Conservation (phyloP, 805 yeast species). For the Candida ortonii region DNA sequence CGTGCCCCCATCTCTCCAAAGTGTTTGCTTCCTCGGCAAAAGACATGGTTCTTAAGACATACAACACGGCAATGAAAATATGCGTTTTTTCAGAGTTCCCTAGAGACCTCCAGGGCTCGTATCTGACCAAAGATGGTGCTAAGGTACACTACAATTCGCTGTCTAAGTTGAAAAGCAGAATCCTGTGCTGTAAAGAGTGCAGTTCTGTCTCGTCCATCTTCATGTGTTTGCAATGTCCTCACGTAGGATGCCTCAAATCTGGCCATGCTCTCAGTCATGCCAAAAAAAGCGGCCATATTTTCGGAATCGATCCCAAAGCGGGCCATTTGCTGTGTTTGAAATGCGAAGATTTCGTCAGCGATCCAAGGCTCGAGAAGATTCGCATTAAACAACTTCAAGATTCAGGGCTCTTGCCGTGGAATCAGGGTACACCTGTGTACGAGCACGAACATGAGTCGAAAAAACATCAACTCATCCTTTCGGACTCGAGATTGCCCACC, state of each 20-base stretch:
- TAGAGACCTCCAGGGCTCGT: slow-evolving; percentile 17
- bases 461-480: slow-evolving; percentile 27
- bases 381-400: slow-evolving; percentile 34
- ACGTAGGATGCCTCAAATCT: slow-evolving; percentile 63
- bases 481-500: slow-evolving; percentile 42
- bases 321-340: slow-evolving; percentile 76
- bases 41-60: slow-evolving; percentile 48
- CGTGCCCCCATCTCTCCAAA: slow-evolving; percentile 49
- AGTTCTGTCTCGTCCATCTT: slow-evolving; percentile 40
- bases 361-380: slow-evolving; percentile 52
- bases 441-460: slow-evolving; percentile 27
- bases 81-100: slow-evolving; percentile 30
- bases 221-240: slow-evolving; percentile 77
- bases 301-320: slow-evolving; percentile 63
- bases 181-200: slow-evolving; percentile 54
- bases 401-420: slow-evolving; percentile 18
- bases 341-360: slow-evolving; percentile 71
- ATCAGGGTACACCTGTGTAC: slow-evolving; percentile 33
- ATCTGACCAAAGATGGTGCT: slow-evolving; percentile 38
- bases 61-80: slow-evolving; percentile 49
- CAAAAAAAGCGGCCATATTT: slow-evolving; percentile 45
- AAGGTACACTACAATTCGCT: slow-evolving; percentile 37
- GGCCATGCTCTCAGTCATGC: slow-evolving; percentile 49
- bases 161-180: slow-evolving; percentile 39
- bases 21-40: slow-evolving; percentile 49